phyloP scores from a whole-genome alignment of 768 basidiomycete species.

The Tricholoma saponaceum region DNA sequence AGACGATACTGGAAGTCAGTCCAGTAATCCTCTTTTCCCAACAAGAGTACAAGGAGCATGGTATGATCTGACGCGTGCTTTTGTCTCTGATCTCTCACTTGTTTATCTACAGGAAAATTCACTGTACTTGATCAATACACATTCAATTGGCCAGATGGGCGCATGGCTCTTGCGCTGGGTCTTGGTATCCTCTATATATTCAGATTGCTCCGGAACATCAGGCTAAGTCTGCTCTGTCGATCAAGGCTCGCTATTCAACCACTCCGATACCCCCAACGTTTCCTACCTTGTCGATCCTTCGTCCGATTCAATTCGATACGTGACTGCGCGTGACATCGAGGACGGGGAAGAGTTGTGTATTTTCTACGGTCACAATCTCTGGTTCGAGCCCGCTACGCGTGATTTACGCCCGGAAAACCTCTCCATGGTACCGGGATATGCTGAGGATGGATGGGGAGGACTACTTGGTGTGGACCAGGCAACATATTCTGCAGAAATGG shows the following conservation, averaged over 20 bases:
- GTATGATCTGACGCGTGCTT: slow-evolving; percentile 17
- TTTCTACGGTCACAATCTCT: slow-evolving; percentile 66
- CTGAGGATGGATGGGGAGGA: slow-evolving; percentile 46
- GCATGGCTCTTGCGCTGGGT: slow-evolving; percentile 76
- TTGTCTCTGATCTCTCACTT: not conserved
- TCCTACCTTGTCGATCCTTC: slow-evolving; percentile 52
- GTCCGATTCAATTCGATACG: slow-evolving; percentile 61
- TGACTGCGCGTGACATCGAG: slow-evolving; percentile 47
- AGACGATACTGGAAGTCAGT: slow-evolving; percentile 75
- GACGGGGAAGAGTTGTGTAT: slow-evolving; percentile 76
- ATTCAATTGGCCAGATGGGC: slow-evolving; percentile 69
- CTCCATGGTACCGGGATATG: slow-evolving; percentile 5
- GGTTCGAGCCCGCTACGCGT: slow-evolving; percentile 49
- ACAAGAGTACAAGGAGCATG: slow-evolving; percentile 66
- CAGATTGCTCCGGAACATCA: not conserved
- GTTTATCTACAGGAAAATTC: slow-evolving; percentile 33
- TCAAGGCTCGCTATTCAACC: slow-evolving; percentile 80
- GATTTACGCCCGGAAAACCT: not conserved
- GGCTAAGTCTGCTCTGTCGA: not conserved
- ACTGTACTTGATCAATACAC: slow-evolving; percentile 74
- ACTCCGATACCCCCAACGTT: slow-evolving; percentile 66
- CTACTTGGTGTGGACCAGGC: slow-evolving; percentile 25
- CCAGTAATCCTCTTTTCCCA: slow-evolving; percentile 76
- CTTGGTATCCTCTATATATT: slow-evolving; percentile 46
- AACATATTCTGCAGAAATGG: slow-evolving; percentile 11